Percentiles rank a stretch among this genome's conserved stretches.
Conservation (phyloP, 2,329 filamentous ascomycete genomes). For the Lachnellula occidentalis region DNA sequence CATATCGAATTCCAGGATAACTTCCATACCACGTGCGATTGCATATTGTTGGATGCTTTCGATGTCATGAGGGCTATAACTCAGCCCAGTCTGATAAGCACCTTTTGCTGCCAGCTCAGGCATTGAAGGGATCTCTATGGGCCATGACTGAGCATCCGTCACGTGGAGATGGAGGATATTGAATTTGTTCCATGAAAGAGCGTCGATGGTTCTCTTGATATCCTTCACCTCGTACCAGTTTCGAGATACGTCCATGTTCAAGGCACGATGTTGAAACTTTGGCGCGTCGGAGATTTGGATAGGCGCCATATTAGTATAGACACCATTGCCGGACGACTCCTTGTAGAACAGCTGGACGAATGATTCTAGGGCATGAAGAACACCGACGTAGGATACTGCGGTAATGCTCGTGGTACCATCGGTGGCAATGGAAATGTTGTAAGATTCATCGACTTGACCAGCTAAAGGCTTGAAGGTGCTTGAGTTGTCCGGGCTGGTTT, state of each 20-base stretch:
- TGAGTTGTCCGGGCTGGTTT: slow-evolving; percentile 49
- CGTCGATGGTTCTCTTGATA: slow-evolving; percentile 72
- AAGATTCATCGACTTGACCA: slow-evolving; percentile 69
- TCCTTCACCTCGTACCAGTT: slow-evolving; percentile 50
- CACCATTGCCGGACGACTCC: slow-evolving; percentile 51
- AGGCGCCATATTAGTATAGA: slow-evolving; percentile 68
- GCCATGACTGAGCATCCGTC: slow-evolving; percentile 82
- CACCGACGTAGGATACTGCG: slow-evolving; percentile 61
- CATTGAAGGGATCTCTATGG: slow-evolving; percentile 70
- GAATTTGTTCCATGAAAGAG: slow-evolving; percentile 72
- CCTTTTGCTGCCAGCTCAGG: slow-evolving; percentile 68
- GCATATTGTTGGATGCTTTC: slow-evolving; percentile 65
- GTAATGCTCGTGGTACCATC: slow-evolving; percentile 57
- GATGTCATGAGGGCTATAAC: slow-evolving; percentile 64
- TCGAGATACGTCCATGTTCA: slow-evolving; percentile 73
- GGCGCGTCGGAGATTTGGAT: slow-evolving; percentile 68
- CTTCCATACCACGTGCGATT: slow-evolving; percentile 59
- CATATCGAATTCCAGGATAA: slow-evolving; percentile 75
- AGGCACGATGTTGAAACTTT: slow-evolving; percentile 68
- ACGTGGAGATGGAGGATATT: slow-evolving; percentile 77
- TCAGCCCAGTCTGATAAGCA: slow-evolving; percentile 61
- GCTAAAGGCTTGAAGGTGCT: slow-evolving; percentile 55
- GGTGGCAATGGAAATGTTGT: slow-evolving; percentile 56
- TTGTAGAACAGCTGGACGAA: slow-evolving; percentile 76
- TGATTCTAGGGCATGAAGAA: slow-evolving; percentile 68